These are phyloP conservation scores for Camelina neglecta DNA, from an alignment of 345 rosid species.

Conservation along the genomic window DNA sequence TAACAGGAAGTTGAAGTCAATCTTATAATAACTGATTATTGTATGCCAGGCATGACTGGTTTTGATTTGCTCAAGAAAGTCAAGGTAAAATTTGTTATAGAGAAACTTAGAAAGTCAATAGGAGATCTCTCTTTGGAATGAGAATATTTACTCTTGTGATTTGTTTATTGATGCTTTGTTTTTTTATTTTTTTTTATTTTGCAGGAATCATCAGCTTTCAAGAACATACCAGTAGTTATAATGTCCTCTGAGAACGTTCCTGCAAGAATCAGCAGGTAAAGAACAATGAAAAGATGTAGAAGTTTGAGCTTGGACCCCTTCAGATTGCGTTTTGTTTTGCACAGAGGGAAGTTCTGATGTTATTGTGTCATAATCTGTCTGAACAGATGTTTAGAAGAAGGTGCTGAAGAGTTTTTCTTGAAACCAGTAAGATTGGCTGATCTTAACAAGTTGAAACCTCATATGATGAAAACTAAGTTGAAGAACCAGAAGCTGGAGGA, in stretches of 20 bases:
- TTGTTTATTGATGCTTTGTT: slow-evolving; percentile 18
- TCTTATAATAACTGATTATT: slow-evolving; percentile 84
- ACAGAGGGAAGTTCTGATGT: not conserved
- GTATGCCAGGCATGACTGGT: slow-evolving; percentile 92
- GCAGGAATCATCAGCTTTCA: slow-evolving; percentile 66
- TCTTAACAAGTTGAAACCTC: slow-evolving; percentile 75
- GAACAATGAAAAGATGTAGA: not conserved
- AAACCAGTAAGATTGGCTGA: slow-evolving; percentile 88
- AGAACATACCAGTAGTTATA: slow-evolving; percentile 79
- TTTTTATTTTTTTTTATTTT: not conserved
- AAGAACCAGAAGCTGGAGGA: slow-evolving; percentile 43
- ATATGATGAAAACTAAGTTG: slow-evolving; percentile 43
- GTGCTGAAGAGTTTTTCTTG: slow-evolving; percentile 88
- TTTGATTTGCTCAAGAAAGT: slow-evolving; percentile 81
- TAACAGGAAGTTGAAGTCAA: slow-evolving; percentile 65
- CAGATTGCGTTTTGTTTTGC: not conserved
- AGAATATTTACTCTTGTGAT: not conserved
- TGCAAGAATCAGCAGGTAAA: slow-evolving; percentile 54
- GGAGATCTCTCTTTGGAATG: slow-evolving; percentile 28
- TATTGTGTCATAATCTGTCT: not conserved
- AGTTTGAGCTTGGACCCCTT: slow-evolving; percentile 10
- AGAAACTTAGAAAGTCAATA: slow-evolving; percentile 14
- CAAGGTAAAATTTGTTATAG: slow-evolving; percentile 51
- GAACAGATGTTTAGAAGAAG: slow-evolving; percentile 81
- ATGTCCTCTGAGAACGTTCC: slow-evolving; percentile 94